These are phyloP conservation scores for Onygenales sp. DNA, from an alignment of 2,329 filamentous ascomycete species.

Conservation along the genomic window DNA sequence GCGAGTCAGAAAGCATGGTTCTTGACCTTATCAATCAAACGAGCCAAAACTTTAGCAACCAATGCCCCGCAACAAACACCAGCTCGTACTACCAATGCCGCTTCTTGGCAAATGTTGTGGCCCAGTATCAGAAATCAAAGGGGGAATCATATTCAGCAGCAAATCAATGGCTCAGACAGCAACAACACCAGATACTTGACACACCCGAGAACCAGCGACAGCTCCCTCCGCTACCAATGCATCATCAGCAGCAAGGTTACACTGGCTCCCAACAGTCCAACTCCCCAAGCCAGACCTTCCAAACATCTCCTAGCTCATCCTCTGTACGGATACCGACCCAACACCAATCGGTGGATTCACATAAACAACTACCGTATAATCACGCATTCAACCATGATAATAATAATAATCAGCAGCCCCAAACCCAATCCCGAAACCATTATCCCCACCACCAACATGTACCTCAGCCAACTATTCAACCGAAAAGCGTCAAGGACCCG, in stretches of 20 bases:
- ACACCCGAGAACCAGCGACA: not conserved
- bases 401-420: too few relatives aligned
- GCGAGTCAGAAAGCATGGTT: slow-evolving; percentile 9
- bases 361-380: too few relatives aligned
- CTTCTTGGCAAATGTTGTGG: slow-evolving; percentile 14
- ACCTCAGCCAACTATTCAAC: too few relatives aligned
- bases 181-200: slow-evolving; percentile 1
- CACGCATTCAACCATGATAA: too few relatives aligned
- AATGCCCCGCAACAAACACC: slow-evolving; percentile 11
- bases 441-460: too few relatives aligned
- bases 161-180: slow-evolving; percentile 5
- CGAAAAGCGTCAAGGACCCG: too few relatives aligned
- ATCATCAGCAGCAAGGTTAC: not conserved
- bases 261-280: not conserved
- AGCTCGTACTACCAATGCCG: slow-evolving; percentile 13
- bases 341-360: not conserved
- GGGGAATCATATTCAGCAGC: slow-evolving; percentile 1
- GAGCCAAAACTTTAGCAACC: slow-evolving; percentile 11
- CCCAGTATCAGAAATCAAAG: slow-evolving; percentile 13
- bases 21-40: slow-evolving; percentile 11
- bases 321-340: not conserved
- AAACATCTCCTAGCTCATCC: not conserved
- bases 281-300: not conserved
- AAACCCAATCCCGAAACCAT: too few relatives aligned
- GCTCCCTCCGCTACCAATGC: not conserved